Evolutionary conservation across 768 basidiomycete genomes (phyloP).

Genomic region (Glaciozyma antarctica): DNA sequence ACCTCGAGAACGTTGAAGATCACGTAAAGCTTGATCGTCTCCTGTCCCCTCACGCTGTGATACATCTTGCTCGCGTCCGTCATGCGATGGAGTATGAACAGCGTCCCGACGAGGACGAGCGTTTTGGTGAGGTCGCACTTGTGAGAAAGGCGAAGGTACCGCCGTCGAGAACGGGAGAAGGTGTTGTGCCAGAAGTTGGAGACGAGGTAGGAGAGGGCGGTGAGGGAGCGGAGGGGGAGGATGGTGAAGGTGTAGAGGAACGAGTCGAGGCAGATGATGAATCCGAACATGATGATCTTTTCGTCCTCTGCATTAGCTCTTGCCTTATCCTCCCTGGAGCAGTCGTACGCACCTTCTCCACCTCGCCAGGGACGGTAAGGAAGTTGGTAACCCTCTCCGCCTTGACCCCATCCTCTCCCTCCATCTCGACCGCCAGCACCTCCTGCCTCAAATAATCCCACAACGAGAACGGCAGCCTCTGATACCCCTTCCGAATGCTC

Average conservation of each 20-base stretch:
- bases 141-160: constrained; percentile 65
- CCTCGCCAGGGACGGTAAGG: constrained; percentile 76
- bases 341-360: constrained; percentile 67
- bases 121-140: constrained; percentile 86
- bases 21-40: constrained; percentile 97
- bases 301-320: neutral
- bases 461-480: constrained; percentile 55
- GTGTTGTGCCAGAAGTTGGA: constrained; percentile 40
- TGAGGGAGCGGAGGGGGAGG: constrained; percentile 72
- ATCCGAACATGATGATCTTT: constrained; percentile 90
- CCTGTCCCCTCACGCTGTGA: constrained; percentile 92
- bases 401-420: constrained; percentile 84
- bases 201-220: constrained; percentile 50
- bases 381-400: constrained; percentile 97
- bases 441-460: constrained; percentile 89
- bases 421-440: constrained; percentile 80
- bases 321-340: neutral
- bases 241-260: constrained; percentile 98
- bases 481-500: neutral
- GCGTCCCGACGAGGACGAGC: constrained; percentile 62
- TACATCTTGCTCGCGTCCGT: constrained; percentile 98
- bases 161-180: constrained; percentile 33
- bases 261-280: constrained; percentile 85
- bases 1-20: constrained; percentile 98
- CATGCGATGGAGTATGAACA: constrained; percentile 63